A percentile compares a stretch with the other conserved stretches of the same genome.
phyloP scores from a whole-genome alignment of 352 stramenopile species.

The Phytophthora pinifolia region DNA sequence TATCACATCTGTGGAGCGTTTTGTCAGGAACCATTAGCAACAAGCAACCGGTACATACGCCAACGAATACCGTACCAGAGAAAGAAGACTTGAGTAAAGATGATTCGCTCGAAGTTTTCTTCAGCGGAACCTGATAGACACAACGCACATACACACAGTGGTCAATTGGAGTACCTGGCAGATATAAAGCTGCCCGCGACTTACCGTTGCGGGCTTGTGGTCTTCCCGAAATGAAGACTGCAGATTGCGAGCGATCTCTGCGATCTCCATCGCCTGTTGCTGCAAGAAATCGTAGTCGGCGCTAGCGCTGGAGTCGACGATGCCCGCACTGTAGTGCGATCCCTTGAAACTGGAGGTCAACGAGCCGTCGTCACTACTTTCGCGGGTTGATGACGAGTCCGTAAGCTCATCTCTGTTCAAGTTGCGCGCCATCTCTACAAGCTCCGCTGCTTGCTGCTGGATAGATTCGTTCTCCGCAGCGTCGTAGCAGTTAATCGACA shows the following conservation, averaged over 20 bases:
- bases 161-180: neutral
- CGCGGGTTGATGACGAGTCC: conserved; percentile 32
- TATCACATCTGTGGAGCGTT: conserved; percentile 26
- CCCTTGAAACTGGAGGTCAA: conserved; percentile 31
- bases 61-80: conserved; percentile 17
- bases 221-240: conserved; percentile 51
- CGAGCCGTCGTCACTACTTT: conserved; percentile 36
- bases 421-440: conserved; percentile 41
- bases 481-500: conserved; percentile 17
- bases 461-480: conserved; percentile 34
- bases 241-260: conserved; percentile 60
- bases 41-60: neutral
- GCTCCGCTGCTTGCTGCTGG: conserved; percentile 37
- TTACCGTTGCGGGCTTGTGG: conserved; percentile 22
- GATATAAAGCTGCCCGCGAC: neutral
- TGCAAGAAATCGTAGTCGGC: conserved; percentile 49
- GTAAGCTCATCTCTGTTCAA: conserved; percentile 39
- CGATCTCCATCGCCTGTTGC: conserved; percentile 64
- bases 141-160: neutral
- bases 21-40: no score
- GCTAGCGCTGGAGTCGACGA: conserved; percentile 18
- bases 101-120: conserved; percentile 38
- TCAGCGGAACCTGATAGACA: conserved; percentile 13
- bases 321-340: conserved; percentile 16
- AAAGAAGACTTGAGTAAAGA: conserved; percentile 32